Conservation (phyloP, 306 rosid genomes). For the Vachellia collinsii region DNA sequence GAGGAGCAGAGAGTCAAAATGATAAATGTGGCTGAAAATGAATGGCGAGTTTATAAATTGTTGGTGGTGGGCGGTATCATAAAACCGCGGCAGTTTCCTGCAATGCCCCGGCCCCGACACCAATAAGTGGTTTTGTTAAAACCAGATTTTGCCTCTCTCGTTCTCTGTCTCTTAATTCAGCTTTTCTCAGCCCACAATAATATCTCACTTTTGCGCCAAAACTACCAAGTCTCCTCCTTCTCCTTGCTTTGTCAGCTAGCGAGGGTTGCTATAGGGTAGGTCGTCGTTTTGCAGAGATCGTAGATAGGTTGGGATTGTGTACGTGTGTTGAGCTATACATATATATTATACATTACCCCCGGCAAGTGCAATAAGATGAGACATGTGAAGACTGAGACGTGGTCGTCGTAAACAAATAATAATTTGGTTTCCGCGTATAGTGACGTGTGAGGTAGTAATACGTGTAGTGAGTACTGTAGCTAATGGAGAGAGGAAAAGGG, state of each 20-base stretch:
- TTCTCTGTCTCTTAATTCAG: conserved; percentile 28
- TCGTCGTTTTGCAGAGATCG: conserved; percentile 30
- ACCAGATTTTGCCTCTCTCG: conserved; percentile 23
- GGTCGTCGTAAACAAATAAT: not conserved
- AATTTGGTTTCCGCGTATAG: not conserved
- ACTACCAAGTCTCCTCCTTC: conserved; percentile 32
- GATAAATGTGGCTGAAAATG: not conserved
- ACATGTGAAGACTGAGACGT: conserved; percentile 2
- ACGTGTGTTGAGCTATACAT: not conserved
- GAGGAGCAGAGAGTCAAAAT: conserved; percentile 40
- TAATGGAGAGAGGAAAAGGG: not conserved
- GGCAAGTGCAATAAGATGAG: not conserved
- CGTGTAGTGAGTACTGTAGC: not conserved
- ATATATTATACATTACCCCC: not conserved
- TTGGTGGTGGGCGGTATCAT: conserved; percentile 24
- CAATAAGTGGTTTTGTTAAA: conserved; percentile 52
- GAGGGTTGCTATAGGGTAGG: conserved; percentile 23
- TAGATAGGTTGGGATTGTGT: conserved; percentile 28
- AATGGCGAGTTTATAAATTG: not conserved
- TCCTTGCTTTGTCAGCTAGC: conserved; percentile 47
- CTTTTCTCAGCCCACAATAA: conserved; percentile 64
- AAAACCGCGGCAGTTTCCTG: conserved; percentile 61
- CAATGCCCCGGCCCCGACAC: conserved; percentile 58
- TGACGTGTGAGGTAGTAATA: conserved; percentile 8
- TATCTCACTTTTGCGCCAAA: conserved; percentile 41